Evolutionary conservation across 2,329 filamentous ascomycete species (phyloP).

Genomic region (Clonostachys sp.): DNA sequence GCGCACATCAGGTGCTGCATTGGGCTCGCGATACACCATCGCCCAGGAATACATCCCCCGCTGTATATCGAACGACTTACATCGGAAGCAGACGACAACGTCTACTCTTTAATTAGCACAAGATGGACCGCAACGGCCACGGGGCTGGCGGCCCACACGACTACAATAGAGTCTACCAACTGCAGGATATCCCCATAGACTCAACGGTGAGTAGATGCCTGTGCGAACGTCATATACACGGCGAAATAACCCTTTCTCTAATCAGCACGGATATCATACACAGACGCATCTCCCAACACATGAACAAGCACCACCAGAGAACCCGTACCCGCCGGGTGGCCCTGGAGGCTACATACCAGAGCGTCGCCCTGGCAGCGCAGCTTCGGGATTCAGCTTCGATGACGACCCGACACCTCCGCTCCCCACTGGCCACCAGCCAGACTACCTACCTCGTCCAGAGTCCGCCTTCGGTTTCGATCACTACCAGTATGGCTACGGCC

Average conservation of each 20-base stretch:
- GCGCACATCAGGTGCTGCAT: no score
- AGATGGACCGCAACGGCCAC: no score
- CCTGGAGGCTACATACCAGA: neutral
- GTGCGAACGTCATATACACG: neutral
- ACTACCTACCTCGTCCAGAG: neutral
- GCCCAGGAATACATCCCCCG: no score
- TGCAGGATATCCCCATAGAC: neutral
- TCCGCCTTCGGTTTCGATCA: conserved; percentile 1
- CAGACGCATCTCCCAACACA: neutral
- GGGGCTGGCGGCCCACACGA: neutral
- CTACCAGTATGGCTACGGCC: conserved; percentile 18
- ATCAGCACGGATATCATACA: neutral
- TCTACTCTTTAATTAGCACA: no score
- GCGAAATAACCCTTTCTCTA: neutral
- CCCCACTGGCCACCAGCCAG: neutral
- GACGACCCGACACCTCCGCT: neutral
- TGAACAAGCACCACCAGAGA: neutral
- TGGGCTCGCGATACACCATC: no score
- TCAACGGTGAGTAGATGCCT: neutral
- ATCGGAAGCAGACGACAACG: no score
- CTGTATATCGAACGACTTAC: no score
- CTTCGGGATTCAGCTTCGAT: neutral
- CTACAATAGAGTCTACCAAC: neutral
- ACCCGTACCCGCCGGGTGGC: neutral
- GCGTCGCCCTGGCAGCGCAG: neutral